Conservation (phyloP, 2,329 filamentous ascomycete genomes). For the Fusarium nurragi region DNA sequence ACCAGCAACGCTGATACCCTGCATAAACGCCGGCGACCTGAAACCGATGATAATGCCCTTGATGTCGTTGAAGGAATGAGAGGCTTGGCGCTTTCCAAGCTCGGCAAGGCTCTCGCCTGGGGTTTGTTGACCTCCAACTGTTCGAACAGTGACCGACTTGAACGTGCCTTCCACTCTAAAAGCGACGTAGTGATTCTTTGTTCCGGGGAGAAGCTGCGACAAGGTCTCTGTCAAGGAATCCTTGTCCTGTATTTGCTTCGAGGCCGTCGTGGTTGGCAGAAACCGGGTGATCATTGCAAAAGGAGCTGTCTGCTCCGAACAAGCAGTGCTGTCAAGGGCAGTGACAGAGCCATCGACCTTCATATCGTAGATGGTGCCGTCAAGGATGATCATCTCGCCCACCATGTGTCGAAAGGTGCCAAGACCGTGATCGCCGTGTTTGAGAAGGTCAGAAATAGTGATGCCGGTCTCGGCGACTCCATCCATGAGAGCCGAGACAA, state of each 20-base stretch:
- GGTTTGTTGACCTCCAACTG: slow-evolving; percentile 13
- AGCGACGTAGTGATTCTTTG: slow-evolving; percentile 18
- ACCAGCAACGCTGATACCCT: slow-evolving; percentile 30
- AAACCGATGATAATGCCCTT: slow-evolving; percentile 20
- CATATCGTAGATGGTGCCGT: slow-evolving; percentile 28
- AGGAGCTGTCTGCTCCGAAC: neutral
- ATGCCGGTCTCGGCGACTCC: slow-evolving; percentile 33
- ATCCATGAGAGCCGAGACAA: slow-evolving; percentile 37
- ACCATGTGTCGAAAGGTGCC: slow-evolving; percentile 38
- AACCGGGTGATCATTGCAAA: slow-evolving; percentile 27
- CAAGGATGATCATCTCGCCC: slow-evolving; percentile 37
- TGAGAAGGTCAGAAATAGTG: slow-evolving; percentile 17
- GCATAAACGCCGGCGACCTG: slow-evolving; percentile 23
- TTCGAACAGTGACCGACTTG: slow-evolving; percentile 18
- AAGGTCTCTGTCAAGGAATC: neutral
- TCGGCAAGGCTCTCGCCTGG: slow-evolving; percentile 25
- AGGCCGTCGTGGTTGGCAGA: neutral
- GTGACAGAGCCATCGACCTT: slow-evolving; percentile 23
- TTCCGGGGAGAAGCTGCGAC: slow-evolving; percentile 2
- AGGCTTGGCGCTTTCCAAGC: slow-evolving; percentile 26
- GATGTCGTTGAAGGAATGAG: slow-evolving; percentile 2
- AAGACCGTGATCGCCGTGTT: slow-evolving; percentile 26
- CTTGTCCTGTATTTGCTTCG: slow-evolving; percentile 1
- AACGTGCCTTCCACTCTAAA: slow-evolving; percentile 15
- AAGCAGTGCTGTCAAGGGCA: neutral